Conservation (phyloP, 306 rosid species). For the Fagus sylvatica region DNA sequence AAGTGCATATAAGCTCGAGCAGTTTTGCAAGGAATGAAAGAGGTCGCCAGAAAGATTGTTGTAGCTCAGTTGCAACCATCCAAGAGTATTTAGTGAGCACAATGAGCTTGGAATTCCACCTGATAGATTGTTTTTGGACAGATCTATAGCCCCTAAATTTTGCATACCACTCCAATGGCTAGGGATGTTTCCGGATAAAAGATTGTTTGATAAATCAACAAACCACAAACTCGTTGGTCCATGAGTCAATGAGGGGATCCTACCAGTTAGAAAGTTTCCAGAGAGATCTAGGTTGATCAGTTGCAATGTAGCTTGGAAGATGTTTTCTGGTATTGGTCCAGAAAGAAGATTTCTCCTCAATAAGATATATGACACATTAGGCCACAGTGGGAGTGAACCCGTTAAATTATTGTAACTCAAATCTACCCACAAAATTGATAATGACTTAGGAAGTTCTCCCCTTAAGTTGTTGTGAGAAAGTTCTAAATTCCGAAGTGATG, state of each 20-base stretch:
- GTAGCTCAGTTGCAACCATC: constrained; percentile 3
- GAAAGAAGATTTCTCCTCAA: too few relatives aligned
- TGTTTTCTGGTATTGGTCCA: too few relatives aligned
- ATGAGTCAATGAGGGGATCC: neutral
- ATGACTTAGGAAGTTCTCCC: neutral
- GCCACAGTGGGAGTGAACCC: constrained; percentile 6
- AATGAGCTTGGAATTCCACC: constrained; percentile 1
- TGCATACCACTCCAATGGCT: neutral
- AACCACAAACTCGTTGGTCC: neutral
- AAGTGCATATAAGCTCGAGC: neutral
- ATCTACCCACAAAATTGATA: neutral
- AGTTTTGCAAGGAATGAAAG: neutral
- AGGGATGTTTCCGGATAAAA: constrained; percentile 1
- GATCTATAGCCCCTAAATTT: neutral
- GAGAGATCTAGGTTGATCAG: too few relatives aligned
- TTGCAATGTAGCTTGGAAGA: too few relatives aligned
- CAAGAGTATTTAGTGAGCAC: neutral
- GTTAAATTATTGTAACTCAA: neutral
- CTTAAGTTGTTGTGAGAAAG: constrained; percentile 4
- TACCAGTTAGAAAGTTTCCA: neutral
- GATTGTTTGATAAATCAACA: neutral
- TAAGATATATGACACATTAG: neutral
- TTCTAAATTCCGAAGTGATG: neutral
- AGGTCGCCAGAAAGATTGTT: constrained; percentile 8
- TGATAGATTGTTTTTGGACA: neutral